Conservation (phyloP, 2,329 filamentous ascomycete genomes). For the Aspergillus udagawae region DNA sequence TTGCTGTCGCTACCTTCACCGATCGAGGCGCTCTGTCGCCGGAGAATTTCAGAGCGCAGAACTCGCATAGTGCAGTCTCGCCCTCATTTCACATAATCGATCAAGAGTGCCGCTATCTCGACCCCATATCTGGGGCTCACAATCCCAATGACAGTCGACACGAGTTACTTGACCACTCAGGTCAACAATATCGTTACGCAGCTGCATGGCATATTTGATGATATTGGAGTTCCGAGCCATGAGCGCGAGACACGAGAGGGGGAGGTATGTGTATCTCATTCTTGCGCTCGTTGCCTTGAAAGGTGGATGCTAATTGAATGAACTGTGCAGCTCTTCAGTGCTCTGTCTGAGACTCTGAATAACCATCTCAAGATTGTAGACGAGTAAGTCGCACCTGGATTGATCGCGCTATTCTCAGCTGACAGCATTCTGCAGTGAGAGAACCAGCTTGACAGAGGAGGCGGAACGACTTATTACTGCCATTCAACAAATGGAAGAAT, state of each 20-base stretch:
- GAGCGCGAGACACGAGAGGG: slow-evolving; percentile 86
- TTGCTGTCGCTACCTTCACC: slow-evolving; percentile 2
- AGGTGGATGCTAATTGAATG: slow-evolving; percentile 13
- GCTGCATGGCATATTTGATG: slow-evolving; percentile 91
- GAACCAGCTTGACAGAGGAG: slow-evolving; percentile 85
- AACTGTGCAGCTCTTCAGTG: slow-evolving; percentile 70
- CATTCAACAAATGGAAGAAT: slow-evolving; percentile 91
- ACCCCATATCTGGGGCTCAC: slow-evolving; percentile 5
- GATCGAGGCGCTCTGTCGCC: slow-evolving; percentile 14
- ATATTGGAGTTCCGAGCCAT: slow-evolving; percentile 92
- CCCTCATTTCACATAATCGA: background rate
- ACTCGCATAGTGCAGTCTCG: slow-evolving; percentile 5
- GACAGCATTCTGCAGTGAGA: slow-evolving; percentile 56
- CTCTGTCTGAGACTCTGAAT: slow-evolving; percentile 85
- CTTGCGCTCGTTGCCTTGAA: background rate
- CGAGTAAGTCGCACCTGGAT: slow-evolving; percentile 43
- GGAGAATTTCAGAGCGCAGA: slow-evolving; percentile 9
- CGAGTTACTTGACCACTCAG: slow-evolving; percentile 88
- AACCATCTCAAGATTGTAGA: slow-evolving; percentile 83
- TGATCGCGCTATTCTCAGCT: slow-evolving; percentile 7
- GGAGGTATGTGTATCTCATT: slow-evolving; percentile 60
- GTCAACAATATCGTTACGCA: slow-evolving; percentile 91
- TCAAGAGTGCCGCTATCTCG: background rate
- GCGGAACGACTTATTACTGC: slow-evolving; percentile 77
- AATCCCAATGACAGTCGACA: slow-evolving; percentile 64